phyloP scores from a whole-genome alignment of 768 basidiomycete species.

The Gymnopilus junonius region DNA sequence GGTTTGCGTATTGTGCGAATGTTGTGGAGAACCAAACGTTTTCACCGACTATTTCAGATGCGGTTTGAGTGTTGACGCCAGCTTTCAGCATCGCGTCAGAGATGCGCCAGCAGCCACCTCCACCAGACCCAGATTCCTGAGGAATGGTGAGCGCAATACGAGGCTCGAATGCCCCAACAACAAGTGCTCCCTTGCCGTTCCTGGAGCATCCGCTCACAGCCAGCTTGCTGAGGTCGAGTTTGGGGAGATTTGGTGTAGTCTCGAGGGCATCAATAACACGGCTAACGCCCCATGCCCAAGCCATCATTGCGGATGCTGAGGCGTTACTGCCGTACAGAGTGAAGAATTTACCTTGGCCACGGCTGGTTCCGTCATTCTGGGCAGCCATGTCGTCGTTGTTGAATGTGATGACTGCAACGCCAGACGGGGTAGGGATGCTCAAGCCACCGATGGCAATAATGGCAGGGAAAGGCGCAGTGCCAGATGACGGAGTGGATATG shows the following conservation, averaged over 20 bases:
- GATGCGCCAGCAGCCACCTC: conserved; percentile 63
- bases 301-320: conserved; percentile 57
- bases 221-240: conserved; percentile 52
- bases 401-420: conserved; percentile 52
- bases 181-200: conserved; percentile 63
- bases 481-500: conserved; percentile 48
- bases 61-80: conserved; percentile 55
- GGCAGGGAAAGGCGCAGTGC: conserved; percentile 51
- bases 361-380: conserved; percentile 47
- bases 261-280: conserved; percentile 67
- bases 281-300: conserved; percentile 65
- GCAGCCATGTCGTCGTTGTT: conserved; percentile 57
- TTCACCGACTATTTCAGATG: conserved; percentile 60
- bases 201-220: conserved; percentile 65
- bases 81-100: conserved; percentile 48
- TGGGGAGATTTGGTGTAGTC: conserved; percentile 41
- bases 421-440: conserved; percentile 41
- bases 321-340: conserved; percentile 52
- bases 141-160: conserved; percentile 65
- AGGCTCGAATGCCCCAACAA: conserved; percentile 61
- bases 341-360: conserved; percentile 62
- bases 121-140: conserved; percentile 67
- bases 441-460: conserved; percentile 55
- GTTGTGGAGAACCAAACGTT: conserved; percentile 64
- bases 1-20: conserved; percentile 52